Conservation (phyloP, 2,329 filamentous ascomycete genomes). For the Trichoderma oligosporum region DNA sequence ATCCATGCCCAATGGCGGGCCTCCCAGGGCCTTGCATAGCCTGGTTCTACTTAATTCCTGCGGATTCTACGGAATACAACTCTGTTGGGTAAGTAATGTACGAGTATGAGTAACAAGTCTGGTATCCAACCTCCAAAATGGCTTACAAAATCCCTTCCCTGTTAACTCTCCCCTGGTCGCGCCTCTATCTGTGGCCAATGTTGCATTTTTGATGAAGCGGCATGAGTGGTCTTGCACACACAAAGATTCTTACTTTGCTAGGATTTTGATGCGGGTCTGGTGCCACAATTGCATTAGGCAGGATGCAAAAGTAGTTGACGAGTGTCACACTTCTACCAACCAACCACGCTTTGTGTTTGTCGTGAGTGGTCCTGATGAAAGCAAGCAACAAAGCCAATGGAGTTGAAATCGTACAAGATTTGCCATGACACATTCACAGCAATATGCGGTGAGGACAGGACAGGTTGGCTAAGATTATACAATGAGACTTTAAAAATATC, state of each 20-base stretch:
- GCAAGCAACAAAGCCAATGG: no score
- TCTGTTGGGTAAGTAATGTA: no score
- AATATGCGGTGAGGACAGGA: conserved; percentile 16
- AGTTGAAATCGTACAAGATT: background rate
- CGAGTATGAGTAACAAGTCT: no score
- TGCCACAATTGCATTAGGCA: conserved; percentile 3
- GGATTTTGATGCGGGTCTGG: background rate
- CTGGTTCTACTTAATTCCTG: background rate
- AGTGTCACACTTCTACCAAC: no score
- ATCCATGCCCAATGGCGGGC: conserved; percentile 14
- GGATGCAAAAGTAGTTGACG: background rate
- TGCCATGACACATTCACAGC: background rate
- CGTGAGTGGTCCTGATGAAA: background rate
- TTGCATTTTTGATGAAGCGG: background rate
- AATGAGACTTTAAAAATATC: background rate
- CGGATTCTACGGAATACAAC: conserved; percentile 1
- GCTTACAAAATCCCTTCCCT: background rate
- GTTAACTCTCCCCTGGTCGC: background rate
- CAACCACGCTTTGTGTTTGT: background rate
- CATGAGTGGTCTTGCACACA: background rate
- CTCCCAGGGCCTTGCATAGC: background rate
- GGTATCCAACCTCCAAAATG: no score
- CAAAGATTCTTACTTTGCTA: background rate
- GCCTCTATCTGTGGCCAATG: background rate
- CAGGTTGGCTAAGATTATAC: no score